Evolutionary conservation across 805 yeast species (phyloP), one percentile per base, ranked within the genome.

Genomic region (Starmera pachycereana): DNA sequence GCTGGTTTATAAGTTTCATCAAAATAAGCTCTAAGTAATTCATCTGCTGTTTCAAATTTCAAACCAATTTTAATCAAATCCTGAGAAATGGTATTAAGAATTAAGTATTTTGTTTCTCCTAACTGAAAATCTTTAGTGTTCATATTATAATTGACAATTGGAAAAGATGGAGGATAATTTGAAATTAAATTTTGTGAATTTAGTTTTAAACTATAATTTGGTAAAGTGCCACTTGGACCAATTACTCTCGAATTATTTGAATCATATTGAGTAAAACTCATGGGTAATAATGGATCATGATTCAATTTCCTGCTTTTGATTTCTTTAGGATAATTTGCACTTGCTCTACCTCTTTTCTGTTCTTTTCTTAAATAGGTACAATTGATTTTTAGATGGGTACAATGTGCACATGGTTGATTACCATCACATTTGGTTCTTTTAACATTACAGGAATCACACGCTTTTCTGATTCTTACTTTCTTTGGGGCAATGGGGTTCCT

Each of bases 391-490:
- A 58, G 44, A 37, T 57, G 59, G 1, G 44, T 14, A 41, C 76
- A 71, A 41, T 68, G 71, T 4, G 56, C 47, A 45, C 76, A 71
- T 1, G 75, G 76, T 6, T 45, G 45, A 18, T 54, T 58, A 4
- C 76, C 76, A 40, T 70, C 70, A 49, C 76, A 71, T 41, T 67
- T 68, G 2, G 72, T 66, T 41, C 75, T 55, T 39, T 64, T 61
- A 38, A 60, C 61, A 45, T 69, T 69, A 51, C 76, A 71, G 13
- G 60, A 51, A 46, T 71, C 76, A 47, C 76, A 71, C 1, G 75
- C 75, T 35, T 71, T 51, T 27, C 55, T 48, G 11, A 56, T 56
- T 8, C 60, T 49, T 4, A 40, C 40, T 41, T 49, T 52, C 33
- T 45, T 50, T 3, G 30, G 4, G 22, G 12, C 8, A 2, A 8